These are phyloP conservation scores for Ulota crispa DNA, from an alignment of 225 moss, liverwort and hornwort genomes.

Conservation along the genomic window DNA sequence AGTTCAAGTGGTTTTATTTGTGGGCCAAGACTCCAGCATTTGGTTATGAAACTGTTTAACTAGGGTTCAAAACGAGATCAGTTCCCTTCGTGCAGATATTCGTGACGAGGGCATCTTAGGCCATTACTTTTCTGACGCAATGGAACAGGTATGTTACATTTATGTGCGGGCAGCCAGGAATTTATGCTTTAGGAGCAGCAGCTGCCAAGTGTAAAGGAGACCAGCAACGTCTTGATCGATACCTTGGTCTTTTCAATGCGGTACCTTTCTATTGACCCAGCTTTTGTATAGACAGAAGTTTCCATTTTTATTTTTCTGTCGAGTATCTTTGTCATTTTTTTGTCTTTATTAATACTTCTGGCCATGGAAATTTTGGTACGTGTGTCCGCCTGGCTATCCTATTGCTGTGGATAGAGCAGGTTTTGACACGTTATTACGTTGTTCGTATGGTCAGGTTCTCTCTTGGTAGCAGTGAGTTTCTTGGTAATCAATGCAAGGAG, in stretches of 20 bases:
- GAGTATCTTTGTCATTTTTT: neutral
- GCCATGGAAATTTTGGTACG: neutral
- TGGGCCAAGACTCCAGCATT: neutral
- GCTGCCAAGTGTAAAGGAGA: constrained; percentile 82
- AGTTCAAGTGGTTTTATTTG: neutral
- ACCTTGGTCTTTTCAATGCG: constrained; percentile 81
- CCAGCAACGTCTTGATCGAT: constrained; percentile 64
- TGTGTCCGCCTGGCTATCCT: neutral
- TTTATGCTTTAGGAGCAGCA: constrained; percentile 92
- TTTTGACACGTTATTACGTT: constrained; percentile 1
- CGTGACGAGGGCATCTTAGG: constrained; percentile 18
- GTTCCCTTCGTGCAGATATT: constrained; percentile 12
- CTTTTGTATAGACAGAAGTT: neutral
- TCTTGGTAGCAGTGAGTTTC: constrained; percentile 8
- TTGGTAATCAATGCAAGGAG: neutral
- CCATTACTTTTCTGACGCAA: constrained; percentile 24
- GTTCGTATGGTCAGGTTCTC: neutral
- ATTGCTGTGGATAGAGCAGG: neutral
- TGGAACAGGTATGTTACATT: constrained; percentile 81
- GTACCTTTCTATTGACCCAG: constrained; percentile 28
- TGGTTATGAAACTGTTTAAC: constrained; percentile 6
- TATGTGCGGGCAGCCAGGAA: constrained; percentile 62
- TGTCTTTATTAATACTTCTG: neutral
- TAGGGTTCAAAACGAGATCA: constrained; percentile 17
- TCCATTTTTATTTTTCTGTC: constrained; percentile 6